Conservation (phyloP, 2,329 filamentous ascomycete species). For the Bimuria novae-zelandiae region DNA sequence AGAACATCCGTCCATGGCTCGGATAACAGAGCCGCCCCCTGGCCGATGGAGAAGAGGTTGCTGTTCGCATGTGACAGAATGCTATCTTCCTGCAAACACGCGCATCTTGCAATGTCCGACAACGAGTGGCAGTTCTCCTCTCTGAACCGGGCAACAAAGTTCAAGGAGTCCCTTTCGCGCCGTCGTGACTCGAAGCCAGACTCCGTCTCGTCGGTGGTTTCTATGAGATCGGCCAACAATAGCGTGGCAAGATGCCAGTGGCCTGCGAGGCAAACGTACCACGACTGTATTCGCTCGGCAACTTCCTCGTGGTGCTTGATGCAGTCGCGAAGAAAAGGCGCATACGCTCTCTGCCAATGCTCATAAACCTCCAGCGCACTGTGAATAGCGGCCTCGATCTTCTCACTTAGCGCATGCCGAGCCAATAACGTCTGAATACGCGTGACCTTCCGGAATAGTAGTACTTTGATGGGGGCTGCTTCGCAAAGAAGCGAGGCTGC, state of each 20-base stretch:
- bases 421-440: constrained; percentile 60
- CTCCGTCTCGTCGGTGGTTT: constrained; percentile 53
- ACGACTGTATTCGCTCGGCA: constrained; percentile 60
- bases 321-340: constrained; percentile 58
- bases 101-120: constrained; percentile 55
- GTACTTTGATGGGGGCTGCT: constrained; percentile 62
- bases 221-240: constrained; percentile 59
- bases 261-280: constrained; percentile 62
- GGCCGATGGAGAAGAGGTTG: constrained; percentile 58
- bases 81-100: constrained; percentile 41
- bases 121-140: constrained; percentile 53
- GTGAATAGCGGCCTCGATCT: constrained; percentile 56
- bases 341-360: constrained; percentile 60
- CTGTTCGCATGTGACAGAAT: constrained; percentile 37
- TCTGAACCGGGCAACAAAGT: constrained; percentile 50
- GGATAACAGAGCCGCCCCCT: constrained; percentile 61
- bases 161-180: constrained; percentile 27
- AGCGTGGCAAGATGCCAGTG: constrained; percentile 64
- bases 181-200: constrained; percentile 29
- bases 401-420: constrained; percentile 41
- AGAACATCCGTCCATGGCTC: constrained; percentile 65
- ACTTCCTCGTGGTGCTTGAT: constrained; percentile 56
- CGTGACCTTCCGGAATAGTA: constrained; percentile 61
- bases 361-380: constrained; percentile 57
- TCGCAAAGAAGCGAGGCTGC: constrained; percentile 57